Conservation (phyloP, 2,329 filamentous ascomycete genomes). For the Pleurostoma richardsiae region DNA sequence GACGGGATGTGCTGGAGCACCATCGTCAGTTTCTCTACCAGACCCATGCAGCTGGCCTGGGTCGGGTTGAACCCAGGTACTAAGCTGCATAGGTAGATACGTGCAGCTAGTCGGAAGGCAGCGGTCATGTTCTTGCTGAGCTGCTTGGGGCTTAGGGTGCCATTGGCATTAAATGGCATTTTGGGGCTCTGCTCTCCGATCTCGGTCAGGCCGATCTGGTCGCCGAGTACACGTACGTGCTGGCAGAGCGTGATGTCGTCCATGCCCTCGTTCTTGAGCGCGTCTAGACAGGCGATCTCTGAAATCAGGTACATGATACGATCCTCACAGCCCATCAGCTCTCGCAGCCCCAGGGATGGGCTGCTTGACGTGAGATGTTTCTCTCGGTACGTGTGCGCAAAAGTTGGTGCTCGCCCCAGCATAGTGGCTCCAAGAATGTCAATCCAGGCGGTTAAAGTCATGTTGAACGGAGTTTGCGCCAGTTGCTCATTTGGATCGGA, state of each 20-base stretch:
- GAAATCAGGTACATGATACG: slow-evolving; percentile 97
- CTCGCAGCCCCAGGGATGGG: slow-evolving; percentile 67
- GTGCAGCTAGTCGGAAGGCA: slow-evolving; percentile 85
- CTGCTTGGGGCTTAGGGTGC: slow-evolving; percentile 74
- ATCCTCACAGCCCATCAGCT: slow-evolving; percentile 97
- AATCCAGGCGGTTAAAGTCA: slow-evolving; percentile 92
- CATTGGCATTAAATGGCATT: slow-evolving; percentile 61
- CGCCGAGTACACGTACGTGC: slow-evolving; percentile 82
- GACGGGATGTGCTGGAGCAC: slow-evolving; percentile 78
- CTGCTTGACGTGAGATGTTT: slow-evolving; percentile 72
- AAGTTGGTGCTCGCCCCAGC: slow-evolving; percentile 77
- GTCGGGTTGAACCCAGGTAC: slow-evolving; percentile 80
- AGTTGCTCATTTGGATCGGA: slow-evolving; percentile 54
- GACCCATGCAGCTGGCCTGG: slow-evolving; percentile 67
- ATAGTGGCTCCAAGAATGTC: slow-evolving; percentile 95
- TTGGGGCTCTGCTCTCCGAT: slow-evolving; percentile 51
- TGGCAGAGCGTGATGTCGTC: slow-evolving; percentile 82
- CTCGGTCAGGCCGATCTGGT: slow-evolving; percentile 82
- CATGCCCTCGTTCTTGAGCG: slow-evolving; percentile 76
- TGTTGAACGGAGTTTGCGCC: slow-evolving; percentile 79
- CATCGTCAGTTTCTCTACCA: slow-evolving; percentile 73
- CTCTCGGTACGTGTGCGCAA: slow-evolving; percentile 92
- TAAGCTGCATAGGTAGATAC: slow-evolving; percentile 94
- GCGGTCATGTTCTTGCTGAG: slow-evolving; percentile 84
- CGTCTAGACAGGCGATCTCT: slow-evolving; percentile 93